phyloP scores from a whole-genome alignment of 2,329 filamentous ascomycete species.

The Xylariaceae sp. region DNA sequence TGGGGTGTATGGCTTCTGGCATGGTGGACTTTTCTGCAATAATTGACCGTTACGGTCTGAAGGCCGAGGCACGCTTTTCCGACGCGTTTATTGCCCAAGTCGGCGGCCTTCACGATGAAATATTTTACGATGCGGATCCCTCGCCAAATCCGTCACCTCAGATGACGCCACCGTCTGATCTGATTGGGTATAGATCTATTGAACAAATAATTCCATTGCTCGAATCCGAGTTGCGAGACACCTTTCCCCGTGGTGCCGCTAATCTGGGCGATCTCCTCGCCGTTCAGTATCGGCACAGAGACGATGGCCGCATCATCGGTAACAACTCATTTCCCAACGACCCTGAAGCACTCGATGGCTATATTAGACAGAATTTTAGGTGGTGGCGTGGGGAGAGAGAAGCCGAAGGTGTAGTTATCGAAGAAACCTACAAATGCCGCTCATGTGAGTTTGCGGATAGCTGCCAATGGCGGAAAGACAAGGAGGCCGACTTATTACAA shows the following conservation, averaged over 20 bases:
- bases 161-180: slow-evolving; percentile 36
- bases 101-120: slow-evolving; percentile 66
- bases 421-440: slow-evolving; percentile 87
- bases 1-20: slow-evolving; percentile 74
- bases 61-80: slow-evolving; percentile 69
- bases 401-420: slow-evolving; percentile 74
- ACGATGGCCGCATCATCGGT: slow-evolving; percentile 57
- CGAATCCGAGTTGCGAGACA: slow-evolving; percentile 48
- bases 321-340: slow-evolving; percentile 69
- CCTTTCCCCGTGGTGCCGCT: slow-evolving; percentile 54
- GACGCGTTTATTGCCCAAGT: slow-evolving; percentile 79
- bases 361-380: slow-evolving; percentile 70
- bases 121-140: slow-evolving; percentile 55
- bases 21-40: slow-evolving; percentile 70
- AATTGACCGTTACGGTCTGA: slow-evolving; percentile 71
- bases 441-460: slow-evolving; percentile 79
- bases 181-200: slow-evolving; percentile 52
- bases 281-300: slow-evolving; percentile 57
- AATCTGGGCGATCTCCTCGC: slow-evolving; percentile 55
- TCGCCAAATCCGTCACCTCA: slow-evolving; percentile 9
- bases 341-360: slow-evolving; percentile 61
- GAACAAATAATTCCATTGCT: slow-evolving; percentile 52
- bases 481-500: slow-evolving; percentile 59
- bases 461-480: slow-evolving; percentile 76
- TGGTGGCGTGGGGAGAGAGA: slow-evolving; percentile 84